Evolutionary conservation across 108 stramenopile species (phyloP), one percentile per base, ranked within the genome.

Genomic region (Discostella pseudostelligera): DNA sequence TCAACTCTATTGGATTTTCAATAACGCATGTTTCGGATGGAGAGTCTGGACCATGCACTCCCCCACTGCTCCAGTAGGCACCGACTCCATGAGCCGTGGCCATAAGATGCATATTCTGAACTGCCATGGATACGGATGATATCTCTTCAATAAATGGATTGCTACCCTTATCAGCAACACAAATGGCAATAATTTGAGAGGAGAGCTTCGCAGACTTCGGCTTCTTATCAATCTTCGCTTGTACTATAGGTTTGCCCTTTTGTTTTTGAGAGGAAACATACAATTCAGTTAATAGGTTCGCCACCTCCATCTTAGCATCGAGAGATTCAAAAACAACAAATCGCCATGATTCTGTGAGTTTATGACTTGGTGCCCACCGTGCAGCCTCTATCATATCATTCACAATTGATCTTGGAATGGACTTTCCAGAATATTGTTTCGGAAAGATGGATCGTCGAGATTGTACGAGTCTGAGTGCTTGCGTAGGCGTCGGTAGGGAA

Each of bases 351-450:
- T 80, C 57, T 0, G 79, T 80, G 24, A 80, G 40, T 13, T 70
- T 46, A 53, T 80, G 79, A 46, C 39, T 70, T 9, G 79, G 79
- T 22, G 79, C 79, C 72, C 72, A 80, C 25, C 54, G 37, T 37
- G 73, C 68, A 24, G 74, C 69, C 47, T 80, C 74, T 17, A 80
- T 35, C 72, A 79, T 74, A 47, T 79, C 78, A 24, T 74, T 28
- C 4, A 74, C 47, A 39, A 72, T 56, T 25, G 19, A 24, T 40
- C 56, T 35, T 13, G 59, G 67, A 9, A 74, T 60, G 10, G 56
- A 3, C 19, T 63, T 54, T 7, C 55, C 64, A 6, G 72, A 56
- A 56, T 56, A 79, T 49, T 79, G 78, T 62, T 79, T 79, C 8
- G 78, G 59, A 35, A 74, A 79, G 44, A 79, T 79, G 25, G 67